These are phyloP conservation scores for Globisporangium yorkense DNA, from an alignment of 352 stramenopile genomes.

Conservation along the genomic window DNA sequence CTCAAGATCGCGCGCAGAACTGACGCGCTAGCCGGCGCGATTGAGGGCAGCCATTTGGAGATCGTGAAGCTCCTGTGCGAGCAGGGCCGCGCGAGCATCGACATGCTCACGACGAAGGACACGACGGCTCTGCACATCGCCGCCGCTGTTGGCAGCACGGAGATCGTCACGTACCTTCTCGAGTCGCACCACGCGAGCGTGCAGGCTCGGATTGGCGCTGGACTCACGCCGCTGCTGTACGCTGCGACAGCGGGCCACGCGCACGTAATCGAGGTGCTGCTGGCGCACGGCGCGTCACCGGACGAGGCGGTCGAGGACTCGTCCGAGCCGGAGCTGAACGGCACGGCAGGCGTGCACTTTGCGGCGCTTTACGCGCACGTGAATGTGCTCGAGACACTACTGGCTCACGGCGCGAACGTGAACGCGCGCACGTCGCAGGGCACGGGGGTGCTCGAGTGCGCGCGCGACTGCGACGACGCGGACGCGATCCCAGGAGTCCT, in stretches of 20 bases:
- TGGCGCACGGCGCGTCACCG: constrained; percentile 1
- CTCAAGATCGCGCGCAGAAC: neutral
- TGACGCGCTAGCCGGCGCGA: constrained; percentile 1
- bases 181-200: neutral
- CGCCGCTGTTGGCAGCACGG: neutral
- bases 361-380: constrained; percentile 5
- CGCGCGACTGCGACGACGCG: constrained; percentile 1
- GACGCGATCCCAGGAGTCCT: neutral
- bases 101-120: constrained; percentile 3
- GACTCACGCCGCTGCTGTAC: constrained; percentile 5
- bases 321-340: constrained; percentile 3
- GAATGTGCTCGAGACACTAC: constrained; percentile 5
- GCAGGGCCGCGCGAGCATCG: constrained; percentile 2
- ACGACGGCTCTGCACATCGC: constrained; percentile 8
- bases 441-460: constrained; percentile 5
- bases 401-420: constrained; percentile 3
- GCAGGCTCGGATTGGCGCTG: neutral
- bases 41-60: constrained; percentile 3
- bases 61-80: constrained; percentile 3
- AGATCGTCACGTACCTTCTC: constrained; percentile 6
- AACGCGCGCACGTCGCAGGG: constrained; percentile 6
- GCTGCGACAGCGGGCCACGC: constrained; percentile 1
- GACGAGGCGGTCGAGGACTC: constrained; percentile 1
- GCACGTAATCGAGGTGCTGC: neutral
- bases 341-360: constrained; percentile 8